Conservation (phyloP, 1,284 basidiomycete species). For the Leccinum griseonigrum region DNA sequence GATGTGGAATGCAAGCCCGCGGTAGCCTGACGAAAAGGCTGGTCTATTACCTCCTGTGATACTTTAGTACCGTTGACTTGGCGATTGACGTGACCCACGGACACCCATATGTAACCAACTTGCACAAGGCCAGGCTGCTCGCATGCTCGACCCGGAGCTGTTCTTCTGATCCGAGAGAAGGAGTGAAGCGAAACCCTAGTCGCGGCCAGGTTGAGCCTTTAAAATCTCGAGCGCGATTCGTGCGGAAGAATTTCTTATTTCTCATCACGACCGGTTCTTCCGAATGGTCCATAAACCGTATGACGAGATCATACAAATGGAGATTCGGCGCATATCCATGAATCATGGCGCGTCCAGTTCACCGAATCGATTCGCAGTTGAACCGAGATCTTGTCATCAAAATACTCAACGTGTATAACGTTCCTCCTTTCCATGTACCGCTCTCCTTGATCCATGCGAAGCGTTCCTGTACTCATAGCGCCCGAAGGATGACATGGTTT, state of each 20-base stretch:
- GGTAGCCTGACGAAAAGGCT: constrained; percentile 15
- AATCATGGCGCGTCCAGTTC: constrained; percentile 18
- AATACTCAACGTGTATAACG: constrained; percentile 28
- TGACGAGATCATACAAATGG: constrained; percentile 30
- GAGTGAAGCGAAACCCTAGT: constrained; percentile 24
- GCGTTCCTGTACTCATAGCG: constrained; percentile 24
- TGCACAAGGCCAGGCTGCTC: constrained; percentile 8
- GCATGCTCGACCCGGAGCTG: constrained; percentile 9
- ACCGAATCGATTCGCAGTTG: constrained; percentile 25
- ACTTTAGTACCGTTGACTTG: constrained; percentile 26
- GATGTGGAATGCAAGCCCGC: constrained; percentile 20
- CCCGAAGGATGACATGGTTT: constrained; percentile 22
- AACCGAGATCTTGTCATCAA: constrained; percentile 19
- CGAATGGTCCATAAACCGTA: constrained; percentile 10
- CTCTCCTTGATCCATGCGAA: constrained; percentile 28
- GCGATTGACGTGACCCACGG: constrained; percentile 26
- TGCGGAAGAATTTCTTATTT: constrained; percentile 24
- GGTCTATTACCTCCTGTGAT: constrained; percentile 21
- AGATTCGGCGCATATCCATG: constrained; percentile 21
- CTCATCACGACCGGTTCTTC: constrained; percentile 21
- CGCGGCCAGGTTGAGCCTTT: constrained; percentile 15
- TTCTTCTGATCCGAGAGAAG: constrained; percentile 23
- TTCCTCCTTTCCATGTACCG: constrained; percentile 18
- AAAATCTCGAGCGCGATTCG: constrained; percentile 27
- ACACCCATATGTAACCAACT: constrained; percentile 21